Base-by-base conservation (phyloP, 306 rosid species). In the Prosopis cineraria region DNA sequence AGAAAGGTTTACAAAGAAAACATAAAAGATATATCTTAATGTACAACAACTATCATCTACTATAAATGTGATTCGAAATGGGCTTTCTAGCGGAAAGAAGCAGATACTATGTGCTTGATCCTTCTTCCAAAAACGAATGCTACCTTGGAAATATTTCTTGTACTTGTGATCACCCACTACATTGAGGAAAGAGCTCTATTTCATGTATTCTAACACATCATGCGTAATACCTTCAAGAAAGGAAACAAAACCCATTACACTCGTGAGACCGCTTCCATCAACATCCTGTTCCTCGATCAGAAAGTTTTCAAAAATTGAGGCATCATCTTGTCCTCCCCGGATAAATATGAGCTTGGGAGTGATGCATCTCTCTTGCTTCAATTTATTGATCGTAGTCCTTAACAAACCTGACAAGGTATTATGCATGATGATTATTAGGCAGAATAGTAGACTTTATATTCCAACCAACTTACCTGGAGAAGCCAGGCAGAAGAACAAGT, bases 201-300 rank as follows among this genome's bases (percentile, higher is more conserved):
- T 95, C 68, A 92, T 75, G 89, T 89, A 95, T 63, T 92, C 97
- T 70, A 91, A 55, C 40, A 89, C 98, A 60, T 88, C 82, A 79
- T 81, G 93, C 13, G 91, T 83, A 79, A 92, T 79, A 39, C 93
- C 93, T 55, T 92, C 90, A 58, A 87, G 90, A 73, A 87, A 87
- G 73, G 98, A 90, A 77, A 92, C 92, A 73, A 90, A 92, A 83
- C 98, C 98, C 92, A 86, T 86, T 52, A 92, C 89, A 48, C 95
- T 95, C 0, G 97, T 87, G 25, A 89, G 86, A 56, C 98, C 93
- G 64, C 95, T 95, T 81, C 98, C 97, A 50, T 95, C 88, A 16
- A 95, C 98, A 22, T 92, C 95, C 76, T 92, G 98, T 82, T 95
- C 98, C 87, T 95, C 98, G 6, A 95, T 95, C 77, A 95, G 93